Evolutionary conservation across 2,329 filamentous ascomycete genomes (phyloP).

Genomic region (Helotiales sp.): DNA sequence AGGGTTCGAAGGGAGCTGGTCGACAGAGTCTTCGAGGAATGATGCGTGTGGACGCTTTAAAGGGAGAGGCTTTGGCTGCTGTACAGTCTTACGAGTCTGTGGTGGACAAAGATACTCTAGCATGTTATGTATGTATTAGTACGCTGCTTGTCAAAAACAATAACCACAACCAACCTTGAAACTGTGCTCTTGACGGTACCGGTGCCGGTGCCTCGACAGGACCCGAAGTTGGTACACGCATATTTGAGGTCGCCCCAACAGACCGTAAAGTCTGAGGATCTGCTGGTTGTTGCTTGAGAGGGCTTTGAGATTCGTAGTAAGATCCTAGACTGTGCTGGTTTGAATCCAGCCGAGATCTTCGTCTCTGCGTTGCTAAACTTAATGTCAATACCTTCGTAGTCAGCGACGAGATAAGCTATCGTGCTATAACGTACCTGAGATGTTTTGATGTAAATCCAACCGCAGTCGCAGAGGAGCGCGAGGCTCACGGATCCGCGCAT

Average conservation of each 20-base stretch:
- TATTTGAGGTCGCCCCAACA: constrained; percentile 17
- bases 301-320: constrained; percentile 17
- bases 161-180: constrained; percentile 22
- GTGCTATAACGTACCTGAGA: constrained; percentile 8
- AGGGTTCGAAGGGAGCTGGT: constrained; percentile 19
- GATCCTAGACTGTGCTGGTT: constrained; percentile 16
- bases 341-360: constrained; percentile 20
- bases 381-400: constrained; percentile 6
- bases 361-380: constrained; percentile 11
- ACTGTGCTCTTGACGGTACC: constrained; percentile 16
- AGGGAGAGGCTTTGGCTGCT: constrained; percentile 27
- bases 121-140: constrained; percentile 20
- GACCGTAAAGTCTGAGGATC: constrained; percentile 18
- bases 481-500: constrained; percentile 9
- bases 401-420: constrained; percentile 6
- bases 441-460: constrained; percentile 10
- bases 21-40: constrained; percentile 26
- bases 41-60: constrained; percentile 23
- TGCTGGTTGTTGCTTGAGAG: constrained; percentile 18
- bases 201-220: constrained; percentile 17
- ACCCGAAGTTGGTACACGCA: constrained; percentile 16
- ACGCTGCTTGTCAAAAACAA: constrained; percentile 18
- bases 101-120: constrained; percentile 19
- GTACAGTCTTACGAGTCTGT: constrained; percentile 20
- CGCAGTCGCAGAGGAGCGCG: constrained; percentile 7